phyloP scores from a whole-genome alignment of 257 asterid genomes.

The Salvia splendens region DNA sequence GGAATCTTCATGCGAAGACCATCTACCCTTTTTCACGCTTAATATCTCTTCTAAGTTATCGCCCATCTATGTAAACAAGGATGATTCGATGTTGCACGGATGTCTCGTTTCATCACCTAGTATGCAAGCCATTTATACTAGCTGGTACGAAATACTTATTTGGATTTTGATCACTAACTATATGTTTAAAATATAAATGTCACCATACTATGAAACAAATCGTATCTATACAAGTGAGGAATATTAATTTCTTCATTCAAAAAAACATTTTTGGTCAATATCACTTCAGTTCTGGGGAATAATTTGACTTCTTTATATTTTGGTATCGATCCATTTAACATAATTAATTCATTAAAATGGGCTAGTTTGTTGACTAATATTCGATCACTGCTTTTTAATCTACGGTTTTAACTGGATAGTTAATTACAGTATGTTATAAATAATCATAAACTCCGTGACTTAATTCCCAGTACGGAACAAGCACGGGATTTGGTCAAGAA shows the following conservation, averaged over 20 bases:
- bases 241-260: neutral
- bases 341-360: neutral
- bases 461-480: constrained; percentile 15
- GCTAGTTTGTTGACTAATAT: neutral
- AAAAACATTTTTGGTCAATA: too few species aligned
- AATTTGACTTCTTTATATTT: constrained; percentile 6
- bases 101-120: neutral
- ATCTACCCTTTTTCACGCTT: constrained; percentile 31
- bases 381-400: neutral
- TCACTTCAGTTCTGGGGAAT: neutral
- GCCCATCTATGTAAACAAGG: constrained; percentile 2
- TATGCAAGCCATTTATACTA: neutral
- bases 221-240: neutral
- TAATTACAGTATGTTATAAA: too few species aligned
- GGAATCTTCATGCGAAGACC: constrained; percentile 42
- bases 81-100: constrained; percentile 1
- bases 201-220: neutral
- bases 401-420: too few species aligned
- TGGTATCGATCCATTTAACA: neutral
- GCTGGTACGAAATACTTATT: too few species aligned
- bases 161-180: too few species aligned
- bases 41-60: neutral
- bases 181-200: neutral
- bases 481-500: constrained; percentile 13
- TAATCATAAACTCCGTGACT: too few species aligned